Base-by-base conservation (phyloP, 2,329 filamentous ascomycete genomes). In the Neonectria faginata region DNA sequence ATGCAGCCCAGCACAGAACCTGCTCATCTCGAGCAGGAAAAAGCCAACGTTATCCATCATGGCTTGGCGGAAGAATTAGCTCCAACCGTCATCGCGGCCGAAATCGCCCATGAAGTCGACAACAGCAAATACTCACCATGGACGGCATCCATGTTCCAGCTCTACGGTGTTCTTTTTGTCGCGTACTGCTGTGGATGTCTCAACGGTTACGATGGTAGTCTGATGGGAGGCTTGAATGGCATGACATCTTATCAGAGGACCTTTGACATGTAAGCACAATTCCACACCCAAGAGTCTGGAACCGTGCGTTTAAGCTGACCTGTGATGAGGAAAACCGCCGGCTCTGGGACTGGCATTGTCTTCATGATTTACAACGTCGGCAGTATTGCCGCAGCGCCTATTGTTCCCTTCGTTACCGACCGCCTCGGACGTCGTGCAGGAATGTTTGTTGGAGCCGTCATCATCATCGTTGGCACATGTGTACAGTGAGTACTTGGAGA, bases 161-260 rank as follows among this genome's bases (percentile, higher is more conserved):
- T 88, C 0, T 88, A 88, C 60, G 75, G 79, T 10, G 80, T 83
- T 25, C 74, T 88, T 0, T 52, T 77, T 2, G 74, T 84, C 3
- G 81, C 84, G 1, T 88, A 86, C 66, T 77, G 86, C 8, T 87
- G 85, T 66, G 85, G 84, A 3, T 85, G 82, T 62, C 78, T 88
- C 42, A 72, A 72, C 4, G 67, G 70, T 2, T 72, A 67, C 8
- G 64, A 66, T 22, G 70, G 72, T 1, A 70, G 67, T 14, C 56
- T 74, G 25, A 74, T 74, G 72, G 67, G 72, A 14, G 70, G 64
- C 0, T 48, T 75, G 4, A 75, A 75, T 10, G 73, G 70, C 10
- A 74, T 75, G 73, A 31, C 4, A 1, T 75, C 72, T 0, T 75
- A 72, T 16, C 72, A 75, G 12, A 61, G 31, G 1, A 69, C 64